These are phyloP conservation scores for Peterozyma toletana DNA, from an alignment of 805 yeast genomes.

Conservation along the genomic window DNA sequence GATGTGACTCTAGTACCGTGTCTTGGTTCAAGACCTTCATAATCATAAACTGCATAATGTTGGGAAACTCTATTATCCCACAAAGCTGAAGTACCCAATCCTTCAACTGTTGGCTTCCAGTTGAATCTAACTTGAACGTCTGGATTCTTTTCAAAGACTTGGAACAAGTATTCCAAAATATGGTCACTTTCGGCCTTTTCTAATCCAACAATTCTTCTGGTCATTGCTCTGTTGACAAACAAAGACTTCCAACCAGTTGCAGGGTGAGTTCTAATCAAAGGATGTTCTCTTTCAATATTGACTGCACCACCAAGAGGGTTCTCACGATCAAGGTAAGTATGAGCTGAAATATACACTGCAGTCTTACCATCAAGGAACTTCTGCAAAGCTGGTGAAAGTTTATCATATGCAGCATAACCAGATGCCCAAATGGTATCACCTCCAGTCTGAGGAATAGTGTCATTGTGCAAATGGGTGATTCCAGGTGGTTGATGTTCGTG, in stretches of 20 bases:
- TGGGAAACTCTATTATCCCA: constrained; percentile 56
- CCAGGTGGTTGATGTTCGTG: constrained; percentile 43
- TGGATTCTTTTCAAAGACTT: constrained; percentile 34
- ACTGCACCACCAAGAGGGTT: constrained; percentile 34
- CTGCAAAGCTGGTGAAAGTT: constrained; percentile 41
- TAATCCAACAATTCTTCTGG: constrained; percentile 42
- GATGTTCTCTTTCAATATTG: constrained; percentile 46
- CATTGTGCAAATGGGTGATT: constrained; percentile 36
- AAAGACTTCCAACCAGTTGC: constrained; percentile 52
- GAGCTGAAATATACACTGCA: constrained; percentile 29
- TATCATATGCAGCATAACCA: constrained; percentile 46
- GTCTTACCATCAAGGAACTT: constrained; percentile 30
- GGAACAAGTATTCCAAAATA: constrained; percentile 35
- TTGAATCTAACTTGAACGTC: constrained; percentile 45
- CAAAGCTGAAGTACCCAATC: constrained; percentile 42
- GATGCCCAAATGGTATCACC: constrained; percentile 52
- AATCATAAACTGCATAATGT: constrained; percentile 24
- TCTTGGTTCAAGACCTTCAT: constrained; percentile 22
- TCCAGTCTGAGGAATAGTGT: constrained; percentile 37
- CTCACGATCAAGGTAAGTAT: constrained; percentile 32
- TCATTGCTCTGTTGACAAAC: constrained; percentile 41
- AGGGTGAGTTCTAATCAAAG: constrained; percentile 54
- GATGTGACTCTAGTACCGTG: constrained; percentile 51
- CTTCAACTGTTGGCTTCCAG: constrained; percentile 34
- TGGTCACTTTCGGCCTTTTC: constrained; percentile 36